Evolutionary conservation across 305 asterid genomes (phyloP), one percentile per base, ranked within the genome.

Genomic region (Lippia alba): DNA sequence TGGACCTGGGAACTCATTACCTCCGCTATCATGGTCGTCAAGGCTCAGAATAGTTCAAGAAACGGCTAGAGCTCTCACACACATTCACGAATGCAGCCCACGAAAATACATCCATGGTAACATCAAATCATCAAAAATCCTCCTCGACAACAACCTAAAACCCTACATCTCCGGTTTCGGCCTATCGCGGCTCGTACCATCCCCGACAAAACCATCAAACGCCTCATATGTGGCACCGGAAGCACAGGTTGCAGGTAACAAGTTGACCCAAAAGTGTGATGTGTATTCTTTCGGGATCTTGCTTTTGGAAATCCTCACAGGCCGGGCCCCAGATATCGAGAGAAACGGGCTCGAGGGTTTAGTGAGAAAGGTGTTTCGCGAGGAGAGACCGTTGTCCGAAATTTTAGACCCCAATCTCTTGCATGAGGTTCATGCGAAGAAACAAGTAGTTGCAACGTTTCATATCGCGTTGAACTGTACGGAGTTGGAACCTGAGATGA

Each of bases 81-180:
- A 91, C 88, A 94, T 94, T 53, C 99, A 94, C 12, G 99, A 94
- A 51, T 87, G 92, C 85, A 81, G 87, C 77, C 96, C 96, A 5
- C 80, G 78, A 70, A 91, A 90, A 62, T 80, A 82, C 59, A 68
- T 84, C 78, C 97, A 94, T 4, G 97, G 99, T 48, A 86, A 76
- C 82, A 78, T 94, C 62, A 94, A 80, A 72, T 82, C 99, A 0
- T 88, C 97, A 0, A 91, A 94, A 72, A 74, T 94, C 84, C 93
- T 94, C 69, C 96, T 94, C 2, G 92, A 90, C 30, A 89, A 88
- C 30, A 89, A 88, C 74, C 84, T 94, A 17, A 87, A 82, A 57
- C 95, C 97, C 0, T 83, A 82, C 72, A 73, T 94, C 36, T 88
- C 97, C 0, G 97, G 97, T 2, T 91, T 91, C 32, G 99, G 99